Evolutionary conservation across 805 yeast species (phyloP), one percentile per base, ranked within the genome.

Genomic region (Wickerhamomyces ciferrii): DNA sequence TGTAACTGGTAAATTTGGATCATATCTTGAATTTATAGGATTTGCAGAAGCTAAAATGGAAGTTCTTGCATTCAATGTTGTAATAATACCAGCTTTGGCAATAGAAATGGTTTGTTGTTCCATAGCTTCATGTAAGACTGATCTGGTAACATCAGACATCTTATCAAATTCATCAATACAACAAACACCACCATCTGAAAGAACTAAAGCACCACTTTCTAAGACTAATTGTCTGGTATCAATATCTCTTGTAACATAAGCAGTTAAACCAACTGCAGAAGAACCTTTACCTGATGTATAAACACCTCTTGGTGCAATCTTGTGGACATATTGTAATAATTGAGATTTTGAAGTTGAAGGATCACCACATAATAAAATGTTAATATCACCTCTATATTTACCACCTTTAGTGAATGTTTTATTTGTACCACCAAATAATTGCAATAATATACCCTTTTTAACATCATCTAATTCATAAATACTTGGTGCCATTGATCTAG

Each of bases 231-330:
- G 99, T 59, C 82, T 87, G 0, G 98, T 89, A 59, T 94, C 98
- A 24, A 87, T 76, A 63, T 94, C 99, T 60, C 97, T 76, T 9
- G 99, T 91, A 46, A 94, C 84, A 63, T 94, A 94, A 0, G 99
- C 99, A 0, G 99, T 94, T 60, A 94, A 74, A 74, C 99, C 99
- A 43, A 94, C 99, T 0, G 99, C 99, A 29, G 99, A 94, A 1
- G 97, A 90, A 43, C 99, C 99, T 60, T 94, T 94, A 66, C 99
- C 99, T 1, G 97, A 91, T 4, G 99, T 94, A 67, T 91, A 94
- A 36, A 94, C 88, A 55, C 99, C 99, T 62, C 99, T 77, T 40
- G 99, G 99, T 1, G 99, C 96, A 55, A 94, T 94, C 60, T 91
- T 88, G 69, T 94, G 99, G 39, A 94, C 97, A 56, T 94, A 94